These are phyloP conservation scores for Silene uniflora DNA, from an alignment of 148 eudicot species.

Conservation along the genomic window DNA sequence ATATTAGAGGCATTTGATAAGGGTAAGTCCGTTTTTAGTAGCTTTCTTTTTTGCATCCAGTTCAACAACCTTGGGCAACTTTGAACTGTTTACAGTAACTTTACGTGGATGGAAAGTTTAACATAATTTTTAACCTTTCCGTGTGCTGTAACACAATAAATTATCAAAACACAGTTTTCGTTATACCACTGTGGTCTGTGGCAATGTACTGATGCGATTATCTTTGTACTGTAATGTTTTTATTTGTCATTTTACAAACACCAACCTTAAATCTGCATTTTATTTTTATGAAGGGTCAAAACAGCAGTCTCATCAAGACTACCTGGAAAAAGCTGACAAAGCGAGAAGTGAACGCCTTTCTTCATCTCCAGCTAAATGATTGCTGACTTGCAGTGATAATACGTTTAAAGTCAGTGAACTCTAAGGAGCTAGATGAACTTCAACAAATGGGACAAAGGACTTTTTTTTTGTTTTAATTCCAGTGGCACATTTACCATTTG, in stretches of 20 bases:
- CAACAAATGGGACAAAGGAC: background rate
- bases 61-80: too few species aligned
- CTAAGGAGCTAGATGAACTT: background rate
- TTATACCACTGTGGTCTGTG: background rate
- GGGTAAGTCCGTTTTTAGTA: too few species aligned
- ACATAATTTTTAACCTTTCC: background rate
- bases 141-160: background rate
- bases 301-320: slow-evolving; percentile 75
- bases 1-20: too few species aligned
- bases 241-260: background rate
- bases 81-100: too few species aligned
- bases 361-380: slow-evolving; percentile 31
- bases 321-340: slow-evolving; percentile 69
- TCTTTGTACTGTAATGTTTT: background rate
- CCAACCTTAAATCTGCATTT: slow-evolving; percentile 9
- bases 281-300: slow-evolving; percentile 44
- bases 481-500: background rate
- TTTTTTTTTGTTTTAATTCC: background rate
- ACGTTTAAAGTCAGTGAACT: background rate
- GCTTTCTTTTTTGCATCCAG: too few species aligned
- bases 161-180: too few species aligned
- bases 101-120: background rate
- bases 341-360: slow-evolving; percentile 63
- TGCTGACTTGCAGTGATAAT: background rate
- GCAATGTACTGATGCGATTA: background rate